Evolutionary conservation across 1,284 basidiomycete species (phyloP).

Genomic region (Apiotrichum domesticum): DNA sequence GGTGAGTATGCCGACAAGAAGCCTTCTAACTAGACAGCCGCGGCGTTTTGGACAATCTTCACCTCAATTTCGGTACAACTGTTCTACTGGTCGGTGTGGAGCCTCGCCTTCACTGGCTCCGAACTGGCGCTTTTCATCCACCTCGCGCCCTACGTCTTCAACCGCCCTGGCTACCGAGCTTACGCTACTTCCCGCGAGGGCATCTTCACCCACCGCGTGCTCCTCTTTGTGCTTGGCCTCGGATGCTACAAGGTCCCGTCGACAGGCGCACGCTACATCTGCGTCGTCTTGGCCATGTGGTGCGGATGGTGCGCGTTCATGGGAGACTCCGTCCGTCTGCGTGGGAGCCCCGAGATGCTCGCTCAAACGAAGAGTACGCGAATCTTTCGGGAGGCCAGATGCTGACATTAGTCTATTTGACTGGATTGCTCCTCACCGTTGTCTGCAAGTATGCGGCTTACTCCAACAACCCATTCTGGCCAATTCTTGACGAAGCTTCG

Average conservation of each 20-base stretch:
- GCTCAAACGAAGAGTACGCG: slow-evolving; percentile 55
- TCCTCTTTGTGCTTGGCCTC: slow-evolving; percentile 57
- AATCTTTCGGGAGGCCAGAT: too few relatives aligned
- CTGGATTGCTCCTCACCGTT: slow-evolving; percentile 64
- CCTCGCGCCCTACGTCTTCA: slow-evolving; percentile 62
- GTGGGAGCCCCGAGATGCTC: slow-evolving; percentile 48
- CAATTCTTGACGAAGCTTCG: slow-evolving; percentile 60
- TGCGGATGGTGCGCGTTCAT: slow-evolving; percentile 54
- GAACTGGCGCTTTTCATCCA: slow-evolving; percentile 64
- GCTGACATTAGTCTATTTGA: slow-evolving; percentile 53
- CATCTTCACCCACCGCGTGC: slow-evolving; percentile 50
- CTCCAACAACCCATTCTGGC: slow-evolving; percentile 83
- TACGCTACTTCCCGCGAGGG: slow-evolving; percentile 53
- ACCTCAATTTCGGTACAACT: slow-evolving; percentile 75
- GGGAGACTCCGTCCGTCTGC: slow-evolving; percentile 55
- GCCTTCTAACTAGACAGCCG: slow-evolving; percentile 52
- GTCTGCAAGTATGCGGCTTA: slow-evolving; percentile 73
- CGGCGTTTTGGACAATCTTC: slow-evolving; percentile 80
- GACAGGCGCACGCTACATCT: slow-evolving; percentile 56
- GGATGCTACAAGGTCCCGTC: slow-evolving; percentile 56
- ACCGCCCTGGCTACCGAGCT: slow-evolving; percentile 48
- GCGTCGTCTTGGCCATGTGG: slow-evolving; percentile 56
- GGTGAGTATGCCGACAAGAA: slow-evolving; percentile 20
- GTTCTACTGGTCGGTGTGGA: slow-evolving; percentile 90
- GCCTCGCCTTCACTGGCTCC: slow-evolving; percentile 62